Evolutionary conservation across 441 rosid genomes (phyloP).

Genomic region (Capsella rubella): DNA sequence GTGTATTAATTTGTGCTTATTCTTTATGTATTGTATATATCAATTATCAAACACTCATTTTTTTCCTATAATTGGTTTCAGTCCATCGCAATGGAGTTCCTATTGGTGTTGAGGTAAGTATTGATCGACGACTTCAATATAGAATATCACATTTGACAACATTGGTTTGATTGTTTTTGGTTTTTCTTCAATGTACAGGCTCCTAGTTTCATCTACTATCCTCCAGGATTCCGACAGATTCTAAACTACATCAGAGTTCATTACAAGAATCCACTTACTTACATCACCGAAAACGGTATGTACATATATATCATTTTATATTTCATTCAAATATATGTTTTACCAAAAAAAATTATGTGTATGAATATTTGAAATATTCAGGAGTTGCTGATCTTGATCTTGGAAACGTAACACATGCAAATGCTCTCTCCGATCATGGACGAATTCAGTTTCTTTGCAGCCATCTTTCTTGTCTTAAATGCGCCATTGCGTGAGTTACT

Average conservation of each 20-base stretch:
- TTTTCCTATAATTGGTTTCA: neutral
- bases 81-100: slow-evolving; percentile 29
- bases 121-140: too few species aligned
- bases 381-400: slow-evolving; percentile 35
- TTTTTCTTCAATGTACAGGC: neutral
- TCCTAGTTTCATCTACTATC: slow-evolving; percentile 29
- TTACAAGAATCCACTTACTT: slow-evolving; percentile 32
- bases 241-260: slow-evolving; percentile 26
- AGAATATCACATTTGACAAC: neutral
- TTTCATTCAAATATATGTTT: neutral
- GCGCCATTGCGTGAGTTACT: slow-evolving; percentile 10
- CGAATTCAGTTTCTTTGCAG: slow-evolving; percentile 37
- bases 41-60: neutral
- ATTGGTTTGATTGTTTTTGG: neutral
- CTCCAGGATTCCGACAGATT: slow-evolving; percentile 31
- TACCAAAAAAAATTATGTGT: neutral
- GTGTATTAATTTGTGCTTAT: neutral
- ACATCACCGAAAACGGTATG: slow-evolving; percentile 42
- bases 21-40: neutral
- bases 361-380: neutral
- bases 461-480: slow-evolving; percentile 44
- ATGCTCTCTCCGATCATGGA: slow-evolving; percentile 38
- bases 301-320: neutral
- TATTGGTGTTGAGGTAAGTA: slow-evolving; percentile 24
- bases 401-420: slow-evolving; percentile 12